Conservation (phyloP, 2,329 filamentous ascomycete species). For the Hortaea werneckii region DNA sequence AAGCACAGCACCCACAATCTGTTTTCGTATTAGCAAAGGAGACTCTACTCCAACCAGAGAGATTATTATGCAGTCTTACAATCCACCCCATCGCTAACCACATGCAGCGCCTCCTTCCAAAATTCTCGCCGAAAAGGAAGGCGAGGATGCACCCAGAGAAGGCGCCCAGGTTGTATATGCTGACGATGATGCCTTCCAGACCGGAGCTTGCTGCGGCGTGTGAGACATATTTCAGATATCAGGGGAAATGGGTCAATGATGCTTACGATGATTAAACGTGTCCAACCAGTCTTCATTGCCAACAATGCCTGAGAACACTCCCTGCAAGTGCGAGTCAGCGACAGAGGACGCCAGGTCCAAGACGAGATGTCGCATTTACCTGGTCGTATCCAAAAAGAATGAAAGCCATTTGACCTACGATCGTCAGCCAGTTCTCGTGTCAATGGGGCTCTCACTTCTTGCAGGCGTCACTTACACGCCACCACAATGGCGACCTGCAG, state of each 20-base stretch:
- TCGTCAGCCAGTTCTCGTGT: background rate
- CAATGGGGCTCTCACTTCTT: too few species aligned
- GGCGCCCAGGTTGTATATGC: constrained; percentile 30
- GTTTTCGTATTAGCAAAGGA: background rate
- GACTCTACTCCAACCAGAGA: background rate
- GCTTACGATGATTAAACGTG: constrained; percentile 29
- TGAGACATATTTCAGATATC: background rate
- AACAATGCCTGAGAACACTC: constrained; percentile 29
- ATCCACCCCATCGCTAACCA: constrained; percentile 36
- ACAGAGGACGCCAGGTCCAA: too few species aligned
- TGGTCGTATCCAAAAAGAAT: constrained; percentile 20
- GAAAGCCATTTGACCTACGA: constrained; percentile 11
- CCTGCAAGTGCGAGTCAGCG: constrained; percentile 9
- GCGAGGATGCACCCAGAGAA: constrained; percentile 30
- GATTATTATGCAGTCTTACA: constrained; percentile 12
- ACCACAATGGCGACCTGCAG: constrained; percentile 23
- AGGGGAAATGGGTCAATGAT: background rate
- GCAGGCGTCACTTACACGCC: constrained; percentile 15
- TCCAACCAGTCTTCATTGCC: constrained; percentile 30
- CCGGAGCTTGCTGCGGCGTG: constrained; percentile 14
- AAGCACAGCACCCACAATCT: constrained; percentile 34
- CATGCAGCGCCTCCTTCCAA: constrained; percentile 28
- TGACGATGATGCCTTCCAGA: constrained; percentile 34
- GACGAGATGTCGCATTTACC: background rate
- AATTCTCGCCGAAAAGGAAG: constrained; percentile 29